Evolutionary conservation across 106 monocot species (phyloP).

Genomic region (Acanthochlamys bracteata): DNA sequence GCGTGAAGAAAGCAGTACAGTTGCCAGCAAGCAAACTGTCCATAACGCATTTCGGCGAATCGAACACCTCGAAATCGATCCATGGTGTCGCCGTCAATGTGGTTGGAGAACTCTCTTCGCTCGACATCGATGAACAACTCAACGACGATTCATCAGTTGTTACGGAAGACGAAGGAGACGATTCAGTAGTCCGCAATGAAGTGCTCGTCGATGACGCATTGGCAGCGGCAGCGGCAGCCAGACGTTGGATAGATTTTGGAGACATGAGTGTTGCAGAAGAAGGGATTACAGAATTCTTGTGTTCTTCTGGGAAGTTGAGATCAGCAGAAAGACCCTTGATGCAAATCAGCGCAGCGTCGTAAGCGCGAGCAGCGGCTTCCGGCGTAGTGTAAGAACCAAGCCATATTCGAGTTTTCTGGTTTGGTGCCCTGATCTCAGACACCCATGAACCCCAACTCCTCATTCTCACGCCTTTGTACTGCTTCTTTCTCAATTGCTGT

Average conservation of each 20-base stretch:
- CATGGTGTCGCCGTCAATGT: too few relatives aligned
- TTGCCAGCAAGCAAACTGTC: too few relatives aligned
- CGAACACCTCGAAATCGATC: too few relatives aligned
- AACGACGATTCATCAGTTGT: too few relatives aligned
- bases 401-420: constrained; percentile 56
- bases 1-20: too few relatives aligned
- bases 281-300: neutral
- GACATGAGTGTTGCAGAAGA: constrained; percentile 16
- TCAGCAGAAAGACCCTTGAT: constrained; percentile 41
- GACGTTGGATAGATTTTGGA: constrained; percentile 46
- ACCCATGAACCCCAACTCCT: constrained; percentile 75
- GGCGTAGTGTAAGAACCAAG: constrained; percentile 55
- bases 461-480: constrained; percentile 58
- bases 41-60: too few relatives aligned
- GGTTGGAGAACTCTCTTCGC: too few relatives aligned
- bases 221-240: constrained; percentile 50
- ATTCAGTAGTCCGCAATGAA: too few relatives aligned
- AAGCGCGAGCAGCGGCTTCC: constrained; percentile 47
- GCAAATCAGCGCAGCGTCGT: constrained; percentile 43
- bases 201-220: too few relatives aligned
- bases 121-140: too few relatives aligned
- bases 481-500: constrained; percentile 11
- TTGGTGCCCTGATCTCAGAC: constrained; percentile 55
- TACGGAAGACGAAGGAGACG: too few relatives aligned
- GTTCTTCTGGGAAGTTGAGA: constrained; percentile 35